Base-by-base conservation (phyloP, 192 early-diverging fungal genomes). In the Coemansia aciculifera region DNA sequence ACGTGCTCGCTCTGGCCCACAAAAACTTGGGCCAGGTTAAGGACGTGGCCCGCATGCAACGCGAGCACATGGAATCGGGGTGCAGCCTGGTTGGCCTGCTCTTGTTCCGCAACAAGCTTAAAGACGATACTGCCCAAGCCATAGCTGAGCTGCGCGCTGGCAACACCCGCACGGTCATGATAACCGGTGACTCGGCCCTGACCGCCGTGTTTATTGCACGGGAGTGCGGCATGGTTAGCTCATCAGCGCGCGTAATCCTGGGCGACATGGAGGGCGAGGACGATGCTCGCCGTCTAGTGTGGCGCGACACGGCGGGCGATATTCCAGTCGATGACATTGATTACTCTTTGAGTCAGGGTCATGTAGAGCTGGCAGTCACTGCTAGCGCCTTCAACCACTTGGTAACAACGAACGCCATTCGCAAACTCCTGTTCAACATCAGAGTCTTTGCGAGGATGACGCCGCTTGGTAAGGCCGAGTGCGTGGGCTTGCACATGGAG, bases 361-460 rank as follows among this genome's bases (percentile, higher is more conserved):
- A 52, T 39, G 49, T 79, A 19, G 92, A 93, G 77, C 71, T 93
- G 52, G 92, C 90, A 0, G 83, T 92, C 10, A 89, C 90, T 11
- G 89, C 90, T 11, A 85, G 84, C 43, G 91, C 91, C 13, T 91
- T 91, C 75, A 65, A 86, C 38, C 71, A 67, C 32, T 67, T 89
- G 32, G 76, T 78, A 29, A 74, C 84, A 10, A 66, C 60, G 19
- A 83, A 71, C 23, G n/a, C 64, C 49, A 52, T 29, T 29, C 49
- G 49, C 2, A 27, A 24, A 91, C 62, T 94, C 91, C 60, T 86
- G 67, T 76, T 90, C 54, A 79, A 88, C 37, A 91, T 81, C 9
- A 87, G 92, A 62, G 82, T 93, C 3, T 93, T 91, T 81, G 92
- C 89, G 17, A 81, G 92, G 62, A 93, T 92, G 91, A 84, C 85